Evolutionary conservation across 2,329 filamentous ascomycete species (phyloP).

Genomic region (Verticillium albo-atrum): DNA sequence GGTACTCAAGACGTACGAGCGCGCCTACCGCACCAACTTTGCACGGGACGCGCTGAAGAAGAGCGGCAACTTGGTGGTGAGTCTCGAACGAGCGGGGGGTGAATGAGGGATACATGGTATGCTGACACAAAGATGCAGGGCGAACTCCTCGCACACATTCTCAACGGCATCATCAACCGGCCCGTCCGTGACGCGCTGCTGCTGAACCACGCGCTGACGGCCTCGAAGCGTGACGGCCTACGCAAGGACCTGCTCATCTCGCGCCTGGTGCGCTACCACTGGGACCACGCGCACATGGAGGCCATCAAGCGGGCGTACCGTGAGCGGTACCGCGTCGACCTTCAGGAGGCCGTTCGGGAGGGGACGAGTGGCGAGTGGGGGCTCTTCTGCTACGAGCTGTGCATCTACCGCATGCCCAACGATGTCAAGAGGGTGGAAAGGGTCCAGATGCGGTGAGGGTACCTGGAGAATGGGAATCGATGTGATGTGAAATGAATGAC

Average conservation of each 20-base stretch:
- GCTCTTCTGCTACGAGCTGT: conserved; percentile 68
- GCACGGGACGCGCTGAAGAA: conserved; percentile 82
- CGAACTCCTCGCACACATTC: conserved; percentile 88
- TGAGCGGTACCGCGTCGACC: conserved; percentile 67
- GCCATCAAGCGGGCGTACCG: conserved; percentile 76
- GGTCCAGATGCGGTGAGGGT: conserved; percentile 16
- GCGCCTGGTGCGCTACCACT: conserved; percentile 83
- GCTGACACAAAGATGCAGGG: conserved; percentile 52
- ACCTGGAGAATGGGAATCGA: not conserved
- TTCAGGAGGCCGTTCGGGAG: conserved; percentile 75
- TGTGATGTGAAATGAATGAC: not conserved
- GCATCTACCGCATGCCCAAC: conserved; percentile 56
- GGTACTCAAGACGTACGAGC: conserved; percentile 73
- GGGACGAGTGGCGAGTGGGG: conserved; percentile 75
- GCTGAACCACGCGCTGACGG: conserved; percentile 81
- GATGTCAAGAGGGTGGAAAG: conserved; percentile 51
- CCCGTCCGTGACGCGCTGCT: conserved; percentile 90
- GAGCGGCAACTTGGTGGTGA: conserved; percentile 86
- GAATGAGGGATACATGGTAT: not conserved
- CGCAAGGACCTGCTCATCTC: conserved; percentile 85
- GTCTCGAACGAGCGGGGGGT: conserved; percentile 30
- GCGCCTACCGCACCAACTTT: conserved; percentile 72
- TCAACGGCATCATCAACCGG: conserved; percentile 95
- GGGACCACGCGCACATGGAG: conserved; percentile 80
- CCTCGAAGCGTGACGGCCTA: conserved; percentile 64